Percentiles rank a stretch among this genome's conserved stretches.
These are phyloP conservation scores for Delitschia confertaspora DNA, from an alignment of 495 filamentous ascomycete species.

Conservation along the genomic window DNA sequence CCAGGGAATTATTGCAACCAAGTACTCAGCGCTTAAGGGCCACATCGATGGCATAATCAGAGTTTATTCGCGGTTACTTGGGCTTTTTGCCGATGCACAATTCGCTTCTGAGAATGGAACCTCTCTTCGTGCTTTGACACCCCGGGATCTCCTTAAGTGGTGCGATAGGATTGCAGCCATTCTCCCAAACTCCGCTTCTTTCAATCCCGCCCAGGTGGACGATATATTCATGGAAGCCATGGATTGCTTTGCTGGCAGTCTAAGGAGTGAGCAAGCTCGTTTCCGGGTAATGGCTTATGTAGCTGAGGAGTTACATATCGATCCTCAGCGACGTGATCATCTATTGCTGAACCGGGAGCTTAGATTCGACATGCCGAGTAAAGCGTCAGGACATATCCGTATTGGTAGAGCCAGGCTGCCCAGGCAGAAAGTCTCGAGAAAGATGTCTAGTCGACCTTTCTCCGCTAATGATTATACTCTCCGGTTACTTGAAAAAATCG, in stretches of 20 bases:
- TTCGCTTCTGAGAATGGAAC: conserved; percentile 44
- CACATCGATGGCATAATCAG: conserved; percentile 63
- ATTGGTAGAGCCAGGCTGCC: conserved; percentile 20
- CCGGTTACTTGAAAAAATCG: conserved; percentile 72
- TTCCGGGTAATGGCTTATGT: conserved; percentile 55
- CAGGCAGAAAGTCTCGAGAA: conserved; percentile 26
- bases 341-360: conserved; percentile 29
- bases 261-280: conserved; percentile 58
- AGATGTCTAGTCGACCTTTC: conserved; percentile 47
- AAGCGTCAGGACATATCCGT: conserved; percentile 27
- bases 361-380: conserved; percentile 54
- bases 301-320: conserved; percentile 76
- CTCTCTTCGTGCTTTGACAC: conserved; percentile 51
- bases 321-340: conserved; percentile 58
- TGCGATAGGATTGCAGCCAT: conserved; percentile 58
- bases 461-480: conserved; percentile 65
- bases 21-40: conserved; percentile 58
- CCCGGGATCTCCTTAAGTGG: conserved; percentile 84
- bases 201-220: conserved; percentile 68
- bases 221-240: conserved; percentile 83
- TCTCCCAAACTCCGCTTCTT: conserved; percentile 50
- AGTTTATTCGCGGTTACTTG: conserved; percentile 62
- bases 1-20: conserved; percentile 57
- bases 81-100: conserved; percentile 41
- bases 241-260: conserved; percentile 76